phyloP scores from a whole-genome alignment of 495 filamentous ascomycete species.

The Penicillium diatomitis region DNA sequence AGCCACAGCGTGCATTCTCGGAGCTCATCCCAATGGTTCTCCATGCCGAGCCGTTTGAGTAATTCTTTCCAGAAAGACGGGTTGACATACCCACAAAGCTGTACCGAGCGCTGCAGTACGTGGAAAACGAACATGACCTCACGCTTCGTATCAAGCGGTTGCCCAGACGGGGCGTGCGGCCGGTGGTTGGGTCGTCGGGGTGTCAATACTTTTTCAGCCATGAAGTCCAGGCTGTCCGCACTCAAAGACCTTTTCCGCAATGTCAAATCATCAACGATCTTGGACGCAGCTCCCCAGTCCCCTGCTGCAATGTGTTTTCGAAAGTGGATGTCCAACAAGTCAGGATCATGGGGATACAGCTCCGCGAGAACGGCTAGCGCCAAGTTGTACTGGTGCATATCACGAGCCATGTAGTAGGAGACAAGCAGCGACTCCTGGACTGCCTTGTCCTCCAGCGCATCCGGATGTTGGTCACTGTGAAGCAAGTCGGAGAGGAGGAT shows the following conservation, averaged over 20 bases:
- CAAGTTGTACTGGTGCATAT: constrained; percentile 45
- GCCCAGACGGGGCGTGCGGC: constrained; percentile 7
- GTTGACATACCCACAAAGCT: constrained; percentile 20
- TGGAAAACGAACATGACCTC: constrained; percentile 28
- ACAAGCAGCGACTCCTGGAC: constrained; percentile 49
- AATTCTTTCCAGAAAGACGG: constrained; percentile 33
- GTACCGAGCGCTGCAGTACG: constrained; percentile 26
- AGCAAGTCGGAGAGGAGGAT: constrained; percentile 52
- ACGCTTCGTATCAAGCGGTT: constrained; percentile 8
- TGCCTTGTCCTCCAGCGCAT: constrained; percentile 54
- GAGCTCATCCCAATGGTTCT: constrained; percentile 26
- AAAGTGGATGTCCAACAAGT: constrained; percentile 34
- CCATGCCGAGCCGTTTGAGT: constrained; percentile 34
- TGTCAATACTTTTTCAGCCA: constrained; percentile 25
- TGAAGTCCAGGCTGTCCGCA: constrained; percentile 26
- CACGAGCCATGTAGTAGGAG: constrained; percentile 37
- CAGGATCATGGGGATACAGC: constrained; percentile 15
- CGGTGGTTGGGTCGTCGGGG: constrained; percentile 21
- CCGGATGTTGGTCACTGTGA: constrained; percentile 64
- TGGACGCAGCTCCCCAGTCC: constrained; percentile 25
- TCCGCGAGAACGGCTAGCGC: constrained; percentile 42
- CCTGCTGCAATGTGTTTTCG: constrained; percentile 32
- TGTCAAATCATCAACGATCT: constrained; percentile 28
- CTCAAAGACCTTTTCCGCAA: constrained; percentile 17
- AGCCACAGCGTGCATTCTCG: constrained; percentile 36